phyloP scores from a whole-genome alignment of 1,284 basidiomycete genomes.

The Ustilago nuda region DNA sequence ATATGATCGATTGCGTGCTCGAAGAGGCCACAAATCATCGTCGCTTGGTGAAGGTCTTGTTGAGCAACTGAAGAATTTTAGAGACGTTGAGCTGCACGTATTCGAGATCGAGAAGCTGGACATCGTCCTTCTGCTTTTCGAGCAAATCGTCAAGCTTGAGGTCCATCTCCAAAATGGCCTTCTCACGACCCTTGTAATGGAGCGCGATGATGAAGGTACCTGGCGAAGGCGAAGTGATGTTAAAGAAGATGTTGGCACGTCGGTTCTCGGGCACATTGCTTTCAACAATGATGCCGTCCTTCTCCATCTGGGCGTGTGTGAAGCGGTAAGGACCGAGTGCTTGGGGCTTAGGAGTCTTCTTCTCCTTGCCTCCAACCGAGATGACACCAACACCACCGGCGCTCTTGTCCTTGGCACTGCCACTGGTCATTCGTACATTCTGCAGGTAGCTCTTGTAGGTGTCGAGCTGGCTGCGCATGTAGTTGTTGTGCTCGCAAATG shows the following conservation, averaged over 20 bases:
- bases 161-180: constrained; percentile 99
- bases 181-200: constrained; percentile 98
- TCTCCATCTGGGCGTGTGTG: constrained; percentile 97
- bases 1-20: constrained; percentile 1
- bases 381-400: constrained; percentile 92
- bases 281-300: constrained; percentile 98
- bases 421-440: constrained; percentile 87
- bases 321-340: constrained; percentile 95
- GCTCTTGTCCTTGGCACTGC: constrained; percentile 69
- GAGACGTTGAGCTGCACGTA: constrained; percentile 97
- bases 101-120: constrained; percentile 92
- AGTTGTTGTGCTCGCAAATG: constrained; percentile 98
- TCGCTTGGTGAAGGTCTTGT: constrained; percentile 68
- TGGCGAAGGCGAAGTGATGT: constrained; percentile 94
- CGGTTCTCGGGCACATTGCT: constrained; percentile 96
- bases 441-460: constrained; percentile 99
- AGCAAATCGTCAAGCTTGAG: constrained; percentile 98
- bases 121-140: constrained; percentile 98
- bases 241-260: constrained; percentile 97
- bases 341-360: constrained; percentile 86
- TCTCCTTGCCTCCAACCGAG: constrained; percentile 95
- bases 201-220: constrained; percentile 98
- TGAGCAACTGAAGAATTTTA: constrained; percentile 83
- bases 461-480: constrained; percentile 93
- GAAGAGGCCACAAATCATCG: constrained; percentile 19